Percentiles rank a stretch among this genome's conserved stretches.
phyloP scores from a whole-genome alignment of 495 filamentous ascomycete species.

The Hypoxylon intermedium region DNA sequence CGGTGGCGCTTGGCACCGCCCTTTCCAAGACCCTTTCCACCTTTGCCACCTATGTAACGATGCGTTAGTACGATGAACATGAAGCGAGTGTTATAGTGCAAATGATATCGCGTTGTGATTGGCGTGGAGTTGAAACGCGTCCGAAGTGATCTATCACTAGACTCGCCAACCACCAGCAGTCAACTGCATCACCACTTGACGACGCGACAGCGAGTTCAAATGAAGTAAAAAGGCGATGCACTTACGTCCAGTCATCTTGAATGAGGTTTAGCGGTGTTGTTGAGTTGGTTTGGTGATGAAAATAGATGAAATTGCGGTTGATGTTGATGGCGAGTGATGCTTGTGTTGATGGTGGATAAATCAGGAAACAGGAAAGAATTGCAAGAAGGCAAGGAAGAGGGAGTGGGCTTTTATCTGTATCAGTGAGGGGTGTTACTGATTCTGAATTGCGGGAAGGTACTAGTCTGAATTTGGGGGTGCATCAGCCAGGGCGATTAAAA shows the following conservation, averaged over 20 bases:
- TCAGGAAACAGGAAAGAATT: constrained; percentile 26
- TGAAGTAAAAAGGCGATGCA: constrained; percentile 43
- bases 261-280: constrained; percentile 45
- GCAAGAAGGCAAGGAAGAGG: constrained; percentile 33
- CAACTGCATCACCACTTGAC: constrained; percentile 25
- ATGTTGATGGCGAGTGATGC: constrained; percentile 43
- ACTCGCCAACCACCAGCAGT: constrained; percentile 38
- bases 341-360: constrained; percentile 43
- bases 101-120: constrained; percentile 62
- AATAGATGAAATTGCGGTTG: constrained; percentile 37
- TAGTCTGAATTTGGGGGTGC: constrained; percentile 39
- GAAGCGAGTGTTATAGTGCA: not conserved
- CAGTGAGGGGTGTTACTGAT: constrained; percentile 36
- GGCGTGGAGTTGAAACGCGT: constrained; percentile 27
- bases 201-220: constrained; percentile 30
- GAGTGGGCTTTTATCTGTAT: constrained; percentile 29
- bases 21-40: constrained; percentile 94
- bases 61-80: constrained; percentile 1
- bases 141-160: constrained; percentile 13
- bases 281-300: constrained; percentile 43
- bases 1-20: constrained; percentile 91
- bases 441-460: constrained; percentile 39
- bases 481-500: constrained; percentile 23
- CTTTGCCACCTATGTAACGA: constrained; percentile 76
- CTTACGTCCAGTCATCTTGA: constrained; percentile 97